Base-by-base conservation (phyloP, 768 basidiomycete genomes). In the Leucocoprinus leucothites region DNA sequence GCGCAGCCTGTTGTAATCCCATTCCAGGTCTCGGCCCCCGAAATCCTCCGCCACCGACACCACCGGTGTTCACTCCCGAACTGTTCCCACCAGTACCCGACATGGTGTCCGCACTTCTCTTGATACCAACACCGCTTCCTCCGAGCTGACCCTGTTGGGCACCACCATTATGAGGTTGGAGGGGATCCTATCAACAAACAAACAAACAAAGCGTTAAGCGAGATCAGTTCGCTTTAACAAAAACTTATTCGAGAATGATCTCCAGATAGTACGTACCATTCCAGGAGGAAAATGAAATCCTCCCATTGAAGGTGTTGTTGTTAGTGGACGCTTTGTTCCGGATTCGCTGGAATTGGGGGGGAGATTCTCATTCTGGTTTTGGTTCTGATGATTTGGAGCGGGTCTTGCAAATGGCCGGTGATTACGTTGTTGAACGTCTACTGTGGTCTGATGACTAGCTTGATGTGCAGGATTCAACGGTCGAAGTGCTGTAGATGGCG, bases 251-350 rank as follows among this genome's bases (percentile, higher is more conserved):
- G 41, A 59, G 45, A 58, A 7, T 60, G 60, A 53, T 65, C 61
- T 51, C 16, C 16, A 38, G 38, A n/a, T 38, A 41, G 28, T 18
- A 66, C 73, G 7, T 59, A 81, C 82, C 67, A 73, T 65, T 21
- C 74, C 78, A 47, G 75, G 66, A 0, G 78, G 77, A 53, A 77
- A 76, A 61, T 79, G 71, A 60, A 79, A 83, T 1, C 79, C 79
- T 24, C 81, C 81, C 56, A 74, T 67, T 1, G 79, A 72, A 21
- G 72, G 73, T 36, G 69, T 66, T 16, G 64, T 38, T 36, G 69
- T 67, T 16, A 63, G 31, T 11, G 70, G 61, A 34, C 65, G 66
- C 53, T 62, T 60, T 2, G 35, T 45, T 9, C 42, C 54, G 41
- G 52, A 48, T 21, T 55, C 48, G 28, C 34, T 25, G 3, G 42